Conservation (phyloP, 2,329 filamentous ascomycete genomes). For the Whalleya microplaca region DNA sequence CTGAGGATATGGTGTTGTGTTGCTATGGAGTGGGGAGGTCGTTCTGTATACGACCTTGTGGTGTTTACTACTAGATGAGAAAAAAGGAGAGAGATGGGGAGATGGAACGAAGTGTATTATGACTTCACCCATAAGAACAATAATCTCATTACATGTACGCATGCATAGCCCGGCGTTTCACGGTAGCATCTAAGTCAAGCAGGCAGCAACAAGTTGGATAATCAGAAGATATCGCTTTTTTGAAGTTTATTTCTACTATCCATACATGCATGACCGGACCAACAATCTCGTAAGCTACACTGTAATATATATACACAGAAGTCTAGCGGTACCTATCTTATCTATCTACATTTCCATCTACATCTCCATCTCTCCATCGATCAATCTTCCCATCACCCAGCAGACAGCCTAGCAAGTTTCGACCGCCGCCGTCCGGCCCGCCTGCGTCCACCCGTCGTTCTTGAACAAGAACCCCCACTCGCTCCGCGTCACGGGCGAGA, state of each 20-base stretch:
- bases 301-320: neutral
- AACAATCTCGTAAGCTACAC: neutral
- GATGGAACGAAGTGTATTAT: neutral
- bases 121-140: neutral
- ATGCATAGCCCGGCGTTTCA: neutral
- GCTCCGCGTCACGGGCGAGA: constrained; percentile 63
- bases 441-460: constrained; percentile 47
- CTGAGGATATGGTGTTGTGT: constrained; percentile 23
- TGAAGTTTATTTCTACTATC: neutral
- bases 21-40: neutral
- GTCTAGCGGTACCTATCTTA: too few relatives aligned
- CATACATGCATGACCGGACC: neutral
- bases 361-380: too few relatives aligned
- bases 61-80: neutral
- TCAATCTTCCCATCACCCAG: too few relatives aligned
- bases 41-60: neutral
- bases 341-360: too few relatives aligned
- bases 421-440: constrained; percentile 53
- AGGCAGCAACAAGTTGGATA: too few relatives aligned
- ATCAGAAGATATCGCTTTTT: too few relatives aligned
- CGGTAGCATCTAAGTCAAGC: neutral
- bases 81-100: neutral
- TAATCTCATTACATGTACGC: constrained; percentile 1
- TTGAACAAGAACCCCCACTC: constrained; percentile 67
- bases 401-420: constrained; percentile 46